phyloP scores from a whole-genome alignment of 1,139 yeast species.

The Scheffersomyces lignicola region DNA sequence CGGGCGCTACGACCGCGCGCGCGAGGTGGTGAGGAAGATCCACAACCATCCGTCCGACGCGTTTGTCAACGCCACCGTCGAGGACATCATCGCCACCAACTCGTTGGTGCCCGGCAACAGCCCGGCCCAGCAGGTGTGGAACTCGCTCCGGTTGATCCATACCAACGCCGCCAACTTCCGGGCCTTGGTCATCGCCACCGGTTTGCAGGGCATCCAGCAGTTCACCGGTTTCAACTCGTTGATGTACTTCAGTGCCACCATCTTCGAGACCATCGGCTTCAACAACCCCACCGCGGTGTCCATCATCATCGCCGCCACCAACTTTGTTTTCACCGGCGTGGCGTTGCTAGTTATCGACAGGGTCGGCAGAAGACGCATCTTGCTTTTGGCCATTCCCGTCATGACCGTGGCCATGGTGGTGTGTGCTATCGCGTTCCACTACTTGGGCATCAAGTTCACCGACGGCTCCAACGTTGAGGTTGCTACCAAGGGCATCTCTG shows the following conservation, averaged over 20 bases:
- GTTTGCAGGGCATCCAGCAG: constrained; percentile 92
- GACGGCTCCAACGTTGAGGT: constrained; percentile 41
- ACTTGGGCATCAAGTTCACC: constrained; percentile 58
- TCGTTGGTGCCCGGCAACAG: constrained; percentile 64
- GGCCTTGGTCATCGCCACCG: constrained; percentile 86
- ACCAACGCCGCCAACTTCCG: constrained; percentile 78
- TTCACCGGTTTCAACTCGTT: constrained; percentile 93
- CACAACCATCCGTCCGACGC: constrained; percentile 58
- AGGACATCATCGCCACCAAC: constrained; percentile 57
- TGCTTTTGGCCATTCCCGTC: constrained; percentile 73
- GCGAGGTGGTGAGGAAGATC: constrained; percentile 58
- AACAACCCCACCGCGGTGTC: constrained; percentile 89
- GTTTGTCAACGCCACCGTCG: constrained; percentile 56
- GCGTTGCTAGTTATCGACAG: constrained; percentile 84
- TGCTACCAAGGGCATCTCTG: constrained; percentile 50
- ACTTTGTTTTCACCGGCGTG: constrained; percentile 77
- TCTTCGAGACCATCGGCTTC: constrained; percentile 87
- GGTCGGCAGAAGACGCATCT: constrained; percentile 81
- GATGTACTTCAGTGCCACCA: constrained; percentile 90
- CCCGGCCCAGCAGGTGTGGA: constrained; percentile 54
- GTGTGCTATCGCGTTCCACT: constrained; percentile 89
- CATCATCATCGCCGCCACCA: constrained; percentile 87
- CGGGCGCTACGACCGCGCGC: constrained; percentile 65
- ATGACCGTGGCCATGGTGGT: constrained; percentile 76
- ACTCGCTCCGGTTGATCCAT: constrained; percentile 69